A percentile compares a stretch with the other conserved stretches of the same genome.
Evolutionary conservation across 2,329 filamentous ascomycete species (phyloP).

Genomic region (Pseudogymnoascus sp.): DNA sequence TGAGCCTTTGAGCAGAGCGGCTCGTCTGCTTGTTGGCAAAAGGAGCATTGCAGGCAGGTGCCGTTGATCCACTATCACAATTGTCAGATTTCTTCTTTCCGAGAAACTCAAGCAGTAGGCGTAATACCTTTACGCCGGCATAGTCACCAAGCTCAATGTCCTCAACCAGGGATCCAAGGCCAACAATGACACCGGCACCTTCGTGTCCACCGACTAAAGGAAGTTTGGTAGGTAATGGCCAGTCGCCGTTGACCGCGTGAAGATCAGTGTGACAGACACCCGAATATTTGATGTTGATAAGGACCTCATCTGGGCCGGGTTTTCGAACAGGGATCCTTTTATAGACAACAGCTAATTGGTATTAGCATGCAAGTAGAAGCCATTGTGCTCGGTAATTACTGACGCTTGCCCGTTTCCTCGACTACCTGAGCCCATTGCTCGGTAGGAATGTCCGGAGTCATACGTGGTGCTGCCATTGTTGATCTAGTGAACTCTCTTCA

Average conservation of each 20-base stretch:
- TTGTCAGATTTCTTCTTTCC: neutral
- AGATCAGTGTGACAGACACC: conserved; percentile 73
- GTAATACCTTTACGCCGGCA: conserved; percentile 61
- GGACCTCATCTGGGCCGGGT: conserved; percentile 81
- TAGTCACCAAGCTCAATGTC: conserved; percentile 76
- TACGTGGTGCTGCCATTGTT: conserved; percentile 10
- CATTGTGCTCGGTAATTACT: conserved; percentile 25
- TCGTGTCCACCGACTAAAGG: conserved; percentile 77
- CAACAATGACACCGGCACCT: conserved; percentile 75
- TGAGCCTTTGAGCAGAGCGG: conserved; percentile 67
- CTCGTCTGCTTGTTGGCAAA: conserved; percentile 75
- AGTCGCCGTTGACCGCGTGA: conserved; percentile 72
- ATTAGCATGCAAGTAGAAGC: neutral
- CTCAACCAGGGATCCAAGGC: conserved; percentile 64
- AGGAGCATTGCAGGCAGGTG: conserved; percentile 72
- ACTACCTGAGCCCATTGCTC: conserved; percentile 90
- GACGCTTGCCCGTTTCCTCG: conserved; percentile 67
- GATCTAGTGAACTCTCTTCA: neutral
- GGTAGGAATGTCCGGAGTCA: conserved; percentile 52
- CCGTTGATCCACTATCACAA: conserved; percentile 66
- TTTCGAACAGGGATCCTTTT: conserved; percentile 74
- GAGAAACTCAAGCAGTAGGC: neutral
- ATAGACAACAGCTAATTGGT: conserved; percentile 49
- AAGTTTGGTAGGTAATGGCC: conserved; percentile 74
- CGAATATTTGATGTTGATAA: conserved; percentile 83